Base-by-base conservation (phyloP, 2,329 filamentous ascomycete species). In the Ascochyta clinopodiicola region DNA sequence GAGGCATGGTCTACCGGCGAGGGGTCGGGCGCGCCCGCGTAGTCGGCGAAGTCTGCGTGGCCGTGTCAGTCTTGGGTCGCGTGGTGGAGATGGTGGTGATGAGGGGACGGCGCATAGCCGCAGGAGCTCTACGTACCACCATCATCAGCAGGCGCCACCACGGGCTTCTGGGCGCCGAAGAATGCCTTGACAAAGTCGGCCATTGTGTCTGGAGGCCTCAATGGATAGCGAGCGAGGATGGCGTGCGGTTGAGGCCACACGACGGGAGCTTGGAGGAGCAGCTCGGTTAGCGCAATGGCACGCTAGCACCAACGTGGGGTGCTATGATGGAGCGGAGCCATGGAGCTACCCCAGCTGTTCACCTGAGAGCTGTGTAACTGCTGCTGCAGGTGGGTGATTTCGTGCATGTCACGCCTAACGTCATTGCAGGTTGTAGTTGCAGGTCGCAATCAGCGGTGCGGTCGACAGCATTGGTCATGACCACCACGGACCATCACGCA, bases 31-130 rank as follows among this genome's bases (percentile, higher is more conserved):
- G 87, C 89, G 62, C 86, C 88, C 57, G 92, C 91, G 72, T 96
- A 98, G 81, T 97, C 94, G 79, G 91, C 92, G 76, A 97, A 97
- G 80, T 96, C 93, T 96, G 74, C 43, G 44, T 44, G 48, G 37
- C 17, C 44, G n/a, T 44, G 55, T 50, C 40, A 53, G 55, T 42
- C 2, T 32, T 19, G n/a, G 32, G 32, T 53, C 38, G 54, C 42
- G 44, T 62, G 56, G 56, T 46, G 29, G 27, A 0, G 10, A 9
- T 12, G 3, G 44, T 62, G 55, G 56, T 46, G 54, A 35, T 48
- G 45, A 51, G 56, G 50, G 50, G 46, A 21, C 15, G 40, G 49
- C 53, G 56, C 40, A 53, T 50, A 19, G 39, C 36, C 13, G 45
- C 27, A 15, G 35, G 25, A 44, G 29, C 52, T 35, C 49, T 54